These are phyloP conservation scores for Chytriomyces sp. DNA, from an alignment of 192 early-diverging fungal species.

Conservation along the genomic window DNA sequence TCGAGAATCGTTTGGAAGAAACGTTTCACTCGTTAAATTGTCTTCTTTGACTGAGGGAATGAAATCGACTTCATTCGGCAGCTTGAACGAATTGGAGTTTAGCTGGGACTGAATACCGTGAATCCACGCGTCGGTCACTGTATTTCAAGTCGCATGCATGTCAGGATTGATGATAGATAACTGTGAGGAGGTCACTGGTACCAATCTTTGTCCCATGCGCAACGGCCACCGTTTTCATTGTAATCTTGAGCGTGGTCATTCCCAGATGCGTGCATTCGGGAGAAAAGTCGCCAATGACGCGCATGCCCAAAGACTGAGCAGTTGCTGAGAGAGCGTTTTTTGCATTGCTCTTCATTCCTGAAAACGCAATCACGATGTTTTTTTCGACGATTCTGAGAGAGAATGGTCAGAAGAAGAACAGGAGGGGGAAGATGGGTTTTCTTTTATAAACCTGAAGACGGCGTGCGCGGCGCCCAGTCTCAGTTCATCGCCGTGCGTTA, in stretches of 20 bases:
- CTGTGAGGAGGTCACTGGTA: not conserved
- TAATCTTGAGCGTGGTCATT: slow-evolving; percentile 30
- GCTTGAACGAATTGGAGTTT: not conserved
- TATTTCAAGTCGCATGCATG: not conserved
- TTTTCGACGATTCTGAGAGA: not conserved
- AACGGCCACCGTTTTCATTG: slow-evolving; percentile 36
- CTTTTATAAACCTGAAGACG: slow-evolving; percentile 1
- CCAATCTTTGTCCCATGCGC: slow-evolving; percentile 25
- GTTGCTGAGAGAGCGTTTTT: not conserved
- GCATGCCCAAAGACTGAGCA: slow-evolving; percentile 1
- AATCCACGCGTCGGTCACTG: not conserved
- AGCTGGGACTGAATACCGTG: not conserved
- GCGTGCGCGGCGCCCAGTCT: slow-evolving; percentile 2
- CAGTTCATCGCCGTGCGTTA: slow-evolving; percentile 12
- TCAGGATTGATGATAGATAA: not conserved
- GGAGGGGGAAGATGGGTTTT: not conserved
- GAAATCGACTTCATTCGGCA: slow-evolving; percentile 15
- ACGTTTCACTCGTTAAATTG: not conserved
- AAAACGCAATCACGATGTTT: slow-evolving; percentile 7
- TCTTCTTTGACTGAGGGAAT: slow-evolving; percentile 14
- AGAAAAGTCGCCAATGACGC: not conserved
- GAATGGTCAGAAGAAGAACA: not conserved
- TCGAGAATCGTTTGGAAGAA: slow-evolving; percentile 6
- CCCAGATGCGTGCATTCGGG: slow-evolving; percentile 18
- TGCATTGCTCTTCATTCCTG: slow-evolving; percentile 6